phyloP scores from a whole-genome alignment of 179 eudicot genomes.

The Silene noctiflora region DNA sequence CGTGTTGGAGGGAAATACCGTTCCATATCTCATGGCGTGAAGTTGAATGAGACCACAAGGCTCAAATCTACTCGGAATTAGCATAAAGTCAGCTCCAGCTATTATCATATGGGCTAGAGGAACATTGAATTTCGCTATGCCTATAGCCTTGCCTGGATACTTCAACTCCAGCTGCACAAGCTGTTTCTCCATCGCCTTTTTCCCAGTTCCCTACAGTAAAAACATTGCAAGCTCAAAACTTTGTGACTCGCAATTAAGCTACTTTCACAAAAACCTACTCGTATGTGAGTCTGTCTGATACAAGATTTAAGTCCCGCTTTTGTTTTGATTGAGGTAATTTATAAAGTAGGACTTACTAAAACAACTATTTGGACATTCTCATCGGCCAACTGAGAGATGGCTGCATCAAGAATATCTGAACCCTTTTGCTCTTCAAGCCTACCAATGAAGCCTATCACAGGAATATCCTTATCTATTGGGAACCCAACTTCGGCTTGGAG shows the following conservation, averaged over 20 bases:
- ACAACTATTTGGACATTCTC: conserved; percentile 76
- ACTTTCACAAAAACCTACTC: not conserved
- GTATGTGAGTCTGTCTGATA: no score
- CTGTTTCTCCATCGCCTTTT: conserved; percentile 74
- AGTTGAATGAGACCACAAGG: conserved; percentile 98
- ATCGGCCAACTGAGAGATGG: conserved; percentile 62
- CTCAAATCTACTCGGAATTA: conserved; percentile 92
- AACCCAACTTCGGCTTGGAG: conserved; percentile 93
- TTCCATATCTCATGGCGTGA: conserved; percentile 97
- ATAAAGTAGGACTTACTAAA: conserved; percentile 46
- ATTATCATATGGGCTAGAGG: conserved; percentile 83
- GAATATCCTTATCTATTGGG: conserved; percentile 64
- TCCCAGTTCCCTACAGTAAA: conserved; percentile 78
- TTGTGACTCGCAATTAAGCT: not conserved
- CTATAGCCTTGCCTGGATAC: conserved; percentile 77
- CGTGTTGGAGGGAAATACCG: conserved; percentile 30
- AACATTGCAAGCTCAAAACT: not conserved
- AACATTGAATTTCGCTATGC: conserved; percentile 76
- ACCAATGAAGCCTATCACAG: conserved; percentile 94
- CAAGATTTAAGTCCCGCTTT: not conserved
- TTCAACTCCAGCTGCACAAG: conserved; percentile 58
- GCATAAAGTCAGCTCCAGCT: conserved; percentile 84
- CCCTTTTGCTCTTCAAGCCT: conserved; percentile 99
- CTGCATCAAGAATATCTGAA: conserved; percentile 82
- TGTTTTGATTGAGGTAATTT: not conserved